These are phyloP conservation scores for Chenopodium formosanum DNA, from an alignment of 148 eudicot genomes.

Conservation along the genomic window DNA sequence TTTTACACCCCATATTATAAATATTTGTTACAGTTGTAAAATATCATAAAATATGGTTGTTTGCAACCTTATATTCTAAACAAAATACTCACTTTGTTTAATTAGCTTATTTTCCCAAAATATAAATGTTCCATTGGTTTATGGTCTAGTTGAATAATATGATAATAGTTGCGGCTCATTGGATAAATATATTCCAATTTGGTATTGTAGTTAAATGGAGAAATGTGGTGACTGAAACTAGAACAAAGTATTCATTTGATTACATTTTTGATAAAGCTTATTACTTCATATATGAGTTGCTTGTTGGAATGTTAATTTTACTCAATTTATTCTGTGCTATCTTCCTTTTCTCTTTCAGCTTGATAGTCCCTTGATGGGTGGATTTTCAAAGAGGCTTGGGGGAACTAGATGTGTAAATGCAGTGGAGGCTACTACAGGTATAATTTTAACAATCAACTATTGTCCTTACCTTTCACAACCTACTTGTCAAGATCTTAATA, in stretches of 20 bases:
- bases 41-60: neutral
- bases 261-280: no score
- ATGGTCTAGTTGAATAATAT: neutral
- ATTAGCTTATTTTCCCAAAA: no score
- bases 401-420: constrained; percentile 54
- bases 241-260: neutral
- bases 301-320: neutral
- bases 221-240: neutral
- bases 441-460: neutral
- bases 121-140: no score
- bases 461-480: no score
- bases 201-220: neutral
- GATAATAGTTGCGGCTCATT: neutral
- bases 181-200: neutral
- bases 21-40: neutral
- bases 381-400: constrained; percentile 51
- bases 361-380: constrained; percentile 40
- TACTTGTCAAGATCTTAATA: neutral
- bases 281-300: neutral
- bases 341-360: constrained; percentile 34
- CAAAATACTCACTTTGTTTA: no score
- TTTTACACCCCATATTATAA: neutral
- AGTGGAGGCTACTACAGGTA: constrained; percentile 65
- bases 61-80: neutral
- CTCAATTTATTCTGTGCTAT: neutral